A percentile compares a stretch with the other conserved stretches of the same genome.
These are phyloP conservation scores for Camellia granthamiana DNA, from an alignment of 148 eudicot species.

Conservation along the genomic window DNA sequence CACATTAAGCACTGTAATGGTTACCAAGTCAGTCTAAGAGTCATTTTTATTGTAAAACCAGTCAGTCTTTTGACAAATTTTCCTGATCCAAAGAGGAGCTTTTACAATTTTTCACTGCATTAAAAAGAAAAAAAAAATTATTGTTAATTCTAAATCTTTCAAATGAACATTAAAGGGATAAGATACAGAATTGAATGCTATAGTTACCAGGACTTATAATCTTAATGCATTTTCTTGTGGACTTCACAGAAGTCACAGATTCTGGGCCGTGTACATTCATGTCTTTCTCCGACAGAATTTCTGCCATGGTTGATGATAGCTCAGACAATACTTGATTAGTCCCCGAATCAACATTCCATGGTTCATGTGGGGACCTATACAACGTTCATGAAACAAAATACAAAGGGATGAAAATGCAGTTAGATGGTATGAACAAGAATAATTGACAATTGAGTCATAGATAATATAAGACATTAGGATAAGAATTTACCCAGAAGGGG, in stretches of 20 bases:
- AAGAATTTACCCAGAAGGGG: constrained; percentile 42
- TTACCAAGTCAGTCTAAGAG: constrained; percentile 19
- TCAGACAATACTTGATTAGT: constrained; percentile 40
- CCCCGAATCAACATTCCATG: constrained; percentile 27
- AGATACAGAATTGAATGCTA: neutral
- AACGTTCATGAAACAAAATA: constrained; percentile 1
- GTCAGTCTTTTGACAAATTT: constrained; percentile 25
- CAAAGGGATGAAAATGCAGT: neutral
- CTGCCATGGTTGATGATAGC: constrained; percentile 41
- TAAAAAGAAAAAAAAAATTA: neutral
- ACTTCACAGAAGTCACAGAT: constrained; percentile 58
- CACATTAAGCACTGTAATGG: neutral
- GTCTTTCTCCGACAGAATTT: constrained; percentile 49
- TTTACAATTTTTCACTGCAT: constrained; percentile 51
- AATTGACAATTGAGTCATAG: neutral
- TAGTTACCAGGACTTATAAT: constrained; percentile 73
- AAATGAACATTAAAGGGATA: neutral
- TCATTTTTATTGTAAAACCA: constrained; percentile 9
- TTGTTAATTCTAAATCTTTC: neutral
- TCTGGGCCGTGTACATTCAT: constrained; percentile 39
- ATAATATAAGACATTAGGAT: neutral
- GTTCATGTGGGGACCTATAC: constrained; percentile 44
- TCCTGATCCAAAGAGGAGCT: constrained; percentile 24
- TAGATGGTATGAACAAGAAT: neutral
- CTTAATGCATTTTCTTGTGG: constrained; percentile 59